A percentile compares a stretch with the other conserved stretches of the same genome.
Conservation (phyloP, 768 basidiomycete species). For the Tricholomella constricta region DNA sequence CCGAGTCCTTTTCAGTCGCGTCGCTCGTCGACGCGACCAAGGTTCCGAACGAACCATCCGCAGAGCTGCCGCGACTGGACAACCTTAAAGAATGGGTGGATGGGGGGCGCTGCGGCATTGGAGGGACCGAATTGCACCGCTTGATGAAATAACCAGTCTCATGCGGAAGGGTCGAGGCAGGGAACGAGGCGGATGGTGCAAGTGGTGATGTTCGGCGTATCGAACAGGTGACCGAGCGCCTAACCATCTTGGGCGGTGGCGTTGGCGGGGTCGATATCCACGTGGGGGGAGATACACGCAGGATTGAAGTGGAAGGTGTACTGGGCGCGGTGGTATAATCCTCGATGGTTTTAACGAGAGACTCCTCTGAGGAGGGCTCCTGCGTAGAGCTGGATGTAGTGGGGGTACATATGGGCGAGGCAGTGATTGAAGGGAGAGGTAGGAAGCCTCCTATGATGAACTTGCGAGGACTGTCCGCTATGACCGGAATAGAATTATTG, state of each 20-base stretch:
- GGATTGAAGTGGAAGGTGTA: slow-evolving; percentile 21
- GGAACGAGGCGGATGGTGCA: slow-evolving; percentile 49
- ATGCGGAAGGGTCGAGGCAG: slow-evolving; percentile 39
- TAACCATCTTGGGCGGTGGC: slow-evolving; percentile 47
- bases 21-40: slow-evolving; percentile 5
- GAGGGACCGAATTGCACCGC: slow-evolving; percentile 46
- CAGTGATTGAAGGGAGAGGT: slow-evolving; percentile 58
- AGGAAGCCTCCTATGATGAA: slow-evolving; percentile 40
- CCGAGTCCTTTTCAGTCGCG: slow-evolving; percentile 1
- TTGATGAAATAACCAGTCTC: slow-evolving; percentile 29
- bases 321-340: slow-evolving; percentile 22
- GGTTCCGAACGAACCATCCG: neutral
- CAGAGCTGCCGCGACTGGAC: neutral
- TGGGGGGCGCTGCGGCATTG: slow-evolving; percentile 27
- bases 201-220: slow-evolving; percentile 34
- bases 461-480: slow-evolving; percentile 18
- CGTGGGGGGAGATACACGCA: slow-evolving; percentile 40
- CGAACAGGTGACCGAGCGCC: slow-evolving; percentile 37
- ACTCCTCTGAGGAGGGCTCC: slow-evolving; percentile 15
- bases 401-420: slow-evolving; percentile 61
- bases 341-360: slow-evolving; percentile 11
- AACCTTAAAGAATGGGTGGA: slow-evolving; percentile 13
- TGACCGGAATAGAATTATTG: slow-evolving; percentile 4
- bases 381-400: slow-evolving; percentile 35
- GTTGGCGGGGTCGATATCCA: slow-evolving; percentile 65